phyloP scores from a whole-genome alignment of 495 filamentous ascomycete species.

The Trichoderma erinaceum region DNA sequence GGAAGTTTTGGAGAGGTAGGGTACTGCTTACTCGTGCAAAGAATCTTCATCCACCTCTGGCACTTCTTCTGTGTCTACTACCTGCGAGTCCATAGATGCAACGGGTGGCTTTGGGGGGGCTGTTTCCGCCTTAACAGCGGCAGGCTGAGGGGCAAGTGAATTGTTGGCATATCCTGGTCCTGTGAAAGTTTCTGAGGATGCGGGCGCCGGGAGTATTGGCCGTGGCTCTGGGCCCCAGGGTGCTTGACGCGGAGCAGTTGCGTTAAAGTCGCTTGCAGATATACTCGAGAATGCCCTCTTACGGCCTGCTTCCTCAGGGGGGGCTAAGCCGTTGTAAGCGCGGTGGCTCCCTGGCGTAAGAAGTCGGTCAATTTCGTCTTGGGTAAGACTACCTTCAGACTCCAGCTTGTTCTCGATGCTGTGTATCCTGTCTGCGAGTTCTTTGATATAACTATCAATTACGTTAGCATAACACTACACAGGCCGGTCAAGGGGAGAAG shows the following conservation, averaged over 20 bases:
- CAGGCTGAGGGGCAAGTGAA: slow-evolving; percentile 35
- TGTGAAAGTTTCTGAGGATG: slow-evolving; percentile 24
- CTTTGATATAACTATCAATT: slow-evolving; percentile 77
- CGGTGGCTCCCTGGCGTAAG: slow-evolving; percentile 13
- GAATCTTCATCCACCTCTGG: slow-evolving; percentile 41
- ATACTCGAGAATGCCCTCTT: slow-evolving; percentile 45
- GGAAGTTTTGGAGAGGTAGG: not conserved
- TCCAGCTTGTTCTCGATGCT: slow-evolving; percentile 64
- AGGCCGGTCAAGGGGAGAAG: not conserved
- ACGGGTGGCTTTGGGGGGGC: slow-evolving; percentile 28
- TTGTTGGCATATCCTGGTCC: slow-evolving; percentile 34
- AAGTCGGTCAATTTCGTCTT: slow-evolving; percentile 23
- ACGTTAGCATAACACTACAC: not conserved
- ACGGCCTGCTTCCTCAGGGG: slow-evolving; percentile 25
- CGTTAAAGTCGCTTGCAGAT: slow-evolving; percentile 33
- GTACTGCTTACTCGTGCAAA: slow-evolving; percentile 20
- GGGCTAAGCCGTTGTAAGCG: slow-evolving; percentile 8
- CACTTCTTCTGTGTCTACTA: slow-evolving; percentile 29
- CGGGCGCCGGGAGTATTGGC: slow-evolving; percentile 35
- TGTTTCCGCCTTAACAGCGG: slow-evolving; percentile 24
- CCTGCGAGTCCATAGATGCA: slow-evolving; percentile 31
- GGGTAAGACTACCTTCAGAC: slow-evolving; percentile 21
- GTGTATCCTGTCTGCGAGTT: slow-evolving; percentile 82
- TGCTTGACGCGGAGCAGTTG: slow-evolving; percentile 28
- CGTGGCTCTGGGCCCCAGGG: slow-evolving; percentile 35